Percentiles rank a stretch among this genome's conserved stretches.
These are phyloP conservation scores for Triticum timopheevii DNA, from an alignment of 176 grass and related monocot species.

Conservation along the genomic window DNA sequence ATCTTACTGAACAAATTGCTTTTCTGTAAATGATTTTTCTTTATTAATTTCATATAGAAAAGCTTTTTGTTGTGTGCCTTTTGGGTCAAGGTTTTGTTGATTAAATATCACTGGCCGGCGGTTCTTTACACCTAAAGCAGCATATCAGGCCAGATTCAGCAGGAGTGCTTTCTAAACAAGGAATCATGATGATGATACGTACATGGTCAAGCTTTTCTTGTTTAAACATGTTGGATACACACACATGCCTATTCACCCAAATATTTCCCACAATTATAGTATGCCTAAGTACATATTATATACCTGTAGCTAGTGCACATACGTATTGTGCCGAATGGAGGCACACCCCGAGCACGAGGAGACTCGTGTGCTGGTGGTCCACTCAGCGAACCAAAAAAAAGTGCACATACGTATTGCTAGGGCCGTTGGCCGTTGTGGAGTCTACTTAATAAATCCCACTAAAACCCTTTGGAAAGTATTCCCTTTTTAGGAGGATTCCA, in stretches of 20 bases:
- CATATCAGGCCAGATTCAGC: slow-evolving; percentile 10
- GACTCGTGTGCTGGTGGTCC: neutral
- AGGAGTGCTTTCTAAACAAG: slow-evolving; percentile 33
- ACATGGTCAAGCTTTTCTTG: slow-evolving; percentile 25
- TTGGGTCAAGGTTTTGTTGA: slow-evolving; percentile 14
- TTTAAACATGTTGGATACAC: slow-evolving; percentile 25
- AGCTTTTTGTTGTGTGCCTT: neutral
- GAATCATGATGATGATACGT: slow-evolving; percentile 45
- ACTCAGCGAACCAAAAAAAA: neutral
- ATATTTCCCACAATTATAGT: neutral
- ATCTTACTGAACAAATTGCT: neutral
- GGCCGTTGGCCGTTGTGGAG: neutral
- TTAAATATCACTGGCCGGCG: slow-evolving; percentile 1
- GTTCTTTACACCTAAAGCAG: slow-evolving; percentile 40
- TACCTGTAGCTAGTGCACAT: neutral
- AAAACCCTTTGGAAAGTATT: neutral
- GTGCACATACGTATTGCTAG: slow-evolving; percentile 7
- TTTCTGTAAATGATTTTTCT: neutral
- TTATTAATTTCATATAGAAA: neutral
- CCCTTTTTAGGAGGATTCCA: neutral
- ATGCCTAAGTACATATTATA: slow-evolving; percentile 7
- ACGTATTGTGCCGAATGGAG: neutral
- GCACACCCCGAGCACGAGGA: neutral
- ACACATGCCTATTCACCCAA: slow-evolving; percentile 16
- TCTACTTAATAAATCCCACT: neutral